Base-by-base conservation (phyloP, 345 rosid species). In the Citrus medica region DNA sequence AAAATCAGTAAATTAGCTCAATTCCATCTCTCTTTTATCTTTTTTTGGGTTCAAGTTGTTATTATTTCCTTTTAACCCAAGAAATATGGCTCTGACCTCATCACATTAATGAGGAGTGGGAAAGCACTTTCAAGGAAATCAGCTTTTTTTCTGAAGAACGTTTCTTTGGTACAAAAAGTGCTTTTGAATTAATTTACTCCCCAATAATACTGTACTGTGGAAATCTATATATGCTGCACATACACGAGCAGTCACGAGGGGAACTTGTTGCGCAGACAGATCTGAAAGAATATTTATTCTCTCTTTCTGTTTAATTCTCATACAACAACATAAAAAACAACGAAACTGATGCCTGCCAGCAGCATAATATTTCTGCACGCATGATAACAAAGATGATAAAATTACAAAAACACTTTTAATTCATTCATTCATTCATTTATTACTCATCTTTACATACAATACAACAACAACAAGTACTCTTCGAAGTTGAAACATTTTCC, bases 241-340 rank as follows among this genome's bases (percentile, higher is more conserved):
- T 13, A 25, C 35, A 30, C 59, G 79, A 82, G 80, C 82, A 84
- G 84, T 86, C 87, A 85, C 88, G 88, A 82, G 89, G 79, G 17
- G 62, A 21, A n/a, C 69, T 70, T 80, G 62, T 37, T 61, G 25
- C 75, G 30, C 62, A n/a, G 30, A 74, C 79, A 70, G 81, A 84
- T 82, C 88, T 69, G 85, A 82, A 79, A 80, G 91, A 86, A 84
- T 75, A 85, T 65, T 82, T 85, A 78, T 76, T 64, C 81, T 65
- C 79, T 67, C 69, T 40, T 73, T 83, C 32, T 61, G 14, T 25
- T 69, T n/a, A 79, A 53, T 33, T 63, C 62, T 80, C 79, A 80
- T 33, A 74, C 76, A 86, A 82, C 86, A 85, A 84, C 90, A 84
- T 69, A 84, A 76, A 86, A 86, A 82, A 86, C 88, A 87, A 87